Conservation (phyloP, 768 basidiomycete species). For the Rossbeevera mucosa region DNA sequence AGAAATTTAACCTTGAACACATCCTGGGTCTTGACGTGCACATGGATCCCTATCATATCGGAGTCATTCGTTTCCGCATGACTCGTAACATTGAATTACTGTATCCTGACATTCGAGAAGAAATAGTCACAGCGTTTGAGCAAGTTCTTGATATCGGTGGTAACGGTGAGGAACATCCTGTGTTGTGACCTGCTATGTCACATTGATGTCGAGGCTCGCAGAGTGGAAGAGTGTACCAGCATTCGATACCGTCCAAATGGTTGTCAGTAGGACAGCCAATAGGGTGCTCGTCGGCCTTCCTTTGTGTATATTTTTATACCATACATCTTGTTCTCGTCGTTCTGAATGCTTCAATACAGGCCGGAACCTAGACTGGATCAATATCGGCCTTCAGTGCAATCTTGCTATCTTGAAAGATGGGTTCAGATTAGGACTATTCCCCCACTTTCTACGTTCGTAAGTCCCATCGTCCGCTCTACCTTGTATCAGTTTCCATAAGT, state of each 20-base stretch:
- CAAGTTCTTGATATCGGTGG: constrained; percentile 30
- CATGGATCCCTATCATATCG: constrained; percentile 26
- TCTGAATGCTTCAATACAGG: not conserved
- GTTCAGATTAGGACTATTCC: not conserved
- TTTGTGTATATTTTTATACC: not conserved
- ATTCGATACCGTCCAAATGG: constrained; percentile 22
- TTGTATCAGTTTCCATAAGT: not conserved
- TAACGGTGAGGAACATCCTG: constrained; percentile 4
- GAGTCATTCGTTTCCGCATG: constrained; percentile 25
- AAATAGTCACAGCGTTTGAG: constrained; percentile 38
- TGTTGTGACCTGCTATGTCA: not conserved
- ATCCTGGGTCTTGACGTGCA: constrained; percentile 33
- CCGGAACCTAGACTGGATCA: not conserved
- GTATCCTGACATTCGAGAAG: constrained; percentile 41
- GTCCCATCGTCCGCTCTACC: not conserved
- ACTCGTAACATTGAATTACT: constrained; percentile 36
- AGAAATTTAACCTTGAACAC: constrained; percentile 36
- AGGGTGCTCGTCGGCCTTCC: not conserved
- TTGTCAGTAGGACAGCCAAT: constrained; percentile 34
- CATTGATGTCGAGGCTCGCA: constrained; percentile 11
- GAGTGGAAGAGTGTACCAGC: constrained; percentile 38
- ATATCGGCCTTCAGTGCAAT: not conserved
- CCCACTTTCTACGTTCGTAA: not conserved
- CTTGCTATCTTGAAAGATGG: not conserved
- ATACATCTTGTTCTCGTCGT: not conserved